Conservation (phyloP, 306 rosid genomes). For the Nissolia schottii region DNA sequence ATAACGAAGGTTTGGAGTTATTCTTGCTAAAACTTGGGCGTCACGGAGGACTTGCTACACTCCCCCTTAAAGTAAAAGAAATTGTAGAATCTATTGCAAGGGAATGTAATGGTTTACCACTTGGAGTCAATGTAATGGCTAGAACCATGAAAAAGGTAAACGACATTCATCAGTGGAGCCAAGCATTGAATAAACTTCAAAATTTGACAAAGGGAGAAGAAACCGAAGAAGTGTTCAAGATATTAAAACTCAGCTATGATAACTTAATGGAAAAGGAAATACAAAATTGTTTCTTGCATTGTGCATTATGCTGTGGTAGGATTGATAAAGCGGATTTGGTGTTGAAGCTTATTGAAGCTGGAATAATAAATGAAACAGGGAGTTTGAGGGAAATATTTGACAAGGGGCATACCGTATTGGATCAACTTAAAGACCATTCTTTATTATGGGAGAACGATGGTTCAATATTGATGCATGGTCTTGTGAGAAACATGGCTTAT, state of each 20-base stretch:
- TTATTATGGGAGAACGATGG: neutral
- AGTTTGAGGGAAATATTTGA: neutral
- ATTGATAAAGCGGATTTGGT: neutral
- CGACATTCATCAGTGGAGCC: neutral
- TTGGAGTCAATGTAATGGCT: slow-evolving; percentile 16
- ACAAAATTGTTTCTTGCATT: slow-evolving; percentile 9
- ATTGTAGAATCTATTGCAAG: neutral
- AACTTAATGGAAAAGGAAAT: neutral
- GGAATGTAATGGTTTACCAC: neutral
- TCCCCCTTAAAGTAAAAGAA: neutral
- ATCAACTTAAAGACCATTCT: neutral
- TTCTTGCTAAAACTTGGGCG: slow-evolving; percentile 6
- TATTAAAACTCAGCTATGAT: neutral
- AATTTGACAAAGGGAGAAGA: neutral
- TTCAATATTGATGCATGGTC: accelerated
- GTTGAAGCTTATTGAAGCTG: neutral
- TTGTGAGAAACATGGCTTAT: neutral
- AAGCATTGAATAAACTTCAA: neutral
- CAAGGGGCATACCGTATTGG: neutral
- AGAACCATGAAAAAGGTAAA: neutral
- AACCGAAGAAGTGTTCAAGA: neutral
- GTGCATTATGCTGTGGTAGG: neutral
- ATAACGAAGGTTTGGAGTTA: neutral
- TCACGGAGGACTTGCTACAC: neutral
- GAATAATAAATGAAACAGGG: neutral